A percentile compares a stretch with the other conserved stretches of the same genome.
Evolutionary conservation across 2,329 filamentous ascomycete genomes (phyloP).

Genomic region (Colletotrichum filicis): DNA sequence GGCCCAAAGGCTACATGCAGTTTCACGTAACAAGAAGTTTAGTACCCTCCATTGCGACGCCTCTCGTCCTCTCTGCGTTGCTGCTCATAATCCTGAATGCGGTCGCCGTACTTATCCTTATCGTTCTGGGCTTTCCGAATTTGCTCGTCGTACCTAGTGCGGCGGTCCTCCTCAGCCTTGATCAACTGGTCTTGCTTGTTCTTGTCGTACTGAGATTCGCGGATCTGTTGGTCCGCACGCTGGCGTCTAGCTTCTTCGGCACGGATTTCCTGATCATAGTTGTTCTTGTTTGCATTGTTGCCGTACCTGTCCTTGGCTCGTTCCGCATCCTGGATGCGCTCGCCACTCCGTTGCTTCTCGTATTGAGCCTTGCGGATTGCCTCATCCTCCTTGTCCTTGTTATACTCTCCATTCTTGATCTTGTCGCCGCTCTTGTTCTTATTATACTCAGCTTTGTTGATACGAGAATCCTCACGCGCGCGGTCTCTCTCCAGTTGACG

Average conservation of each 20-base stretch:
- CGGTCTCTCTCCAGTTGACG: neutral
- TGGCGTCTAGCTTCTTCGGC: neutral
- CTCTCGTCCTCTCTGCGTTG: neutral
- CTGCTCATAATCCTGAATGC: neutral
- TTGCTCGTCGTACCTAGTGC: neutral
- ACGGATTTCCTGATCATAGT: neutral
- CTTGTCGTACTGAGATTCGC: neutral
- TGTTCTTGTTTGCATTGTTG: neutral
- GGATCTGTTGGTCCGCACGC: neutral
- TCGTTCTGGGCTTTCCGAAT: neutral
- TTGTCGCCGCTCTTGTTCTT: neutral
- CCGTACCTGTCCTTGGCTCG: neutral
- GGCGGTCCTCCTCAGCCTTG: neutral
- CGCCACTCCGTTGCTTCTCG: neutral
- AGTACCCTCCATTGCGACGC: neutral
- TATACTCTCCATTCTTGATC: neutral
- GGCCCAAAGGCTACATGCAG: neutral
- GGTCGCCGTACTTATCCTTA: neutral
- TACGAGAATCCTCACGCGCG: neutral
- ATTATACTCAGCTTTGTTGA: neutral
- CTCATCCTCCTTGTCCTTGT: neutral
- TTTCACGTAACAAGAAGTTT: neutral
- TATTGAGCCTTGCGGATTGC: neutral
- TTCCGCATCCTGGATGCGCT: neutral
- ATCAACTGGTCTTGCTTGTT: neutral